Conservation (phyloP, 1,139 yeast genomes). For the Debaryomyces psychrophilus region DNA sequence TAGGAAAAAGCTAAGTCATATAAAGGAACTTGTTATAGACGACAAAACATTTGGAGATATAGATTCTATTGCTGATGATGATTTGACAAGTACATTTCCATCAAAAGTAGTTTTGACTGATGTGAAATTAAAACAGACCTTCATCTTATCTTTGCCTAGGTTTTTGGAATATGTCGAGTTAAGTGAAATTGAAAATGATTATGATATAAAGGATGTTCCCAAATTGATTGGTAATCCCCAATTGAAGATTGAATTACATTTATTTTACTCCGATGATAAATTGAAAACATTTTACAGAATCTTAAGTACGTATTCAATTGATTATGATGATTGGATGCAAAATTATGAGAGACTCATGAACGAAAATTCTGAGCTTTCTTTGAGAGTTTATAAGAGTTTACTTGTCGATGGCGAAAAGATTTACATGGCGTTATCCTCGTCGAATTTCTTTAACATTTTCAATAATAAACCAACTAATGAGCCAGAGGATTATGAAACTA, state of each 20-base stretch:
- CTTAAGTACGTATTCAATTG: slow-evolving; percentile 42
- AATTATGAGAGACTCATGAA: slow-evolving; percentile 46
- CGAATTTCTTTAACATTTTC: slow-evolving; percentile 16
- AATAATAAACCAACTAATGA: slow-evolving; percentile 10
- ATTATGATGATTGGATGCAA: slow-evolving; percentile 55
- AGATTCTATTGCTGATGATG: slow-evolving; percentile 56
- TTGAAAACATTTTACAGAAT: slow-evolving; percentile 39
- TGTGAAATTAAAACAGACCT: slow-evolving; percentile 25
- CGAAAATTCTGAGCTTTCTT: slow-evolving; percentile 47
- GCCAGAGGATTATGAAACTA: slow-evolving; percentile 18
- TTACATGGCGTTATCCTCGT: slow-evolving; percentile 35
- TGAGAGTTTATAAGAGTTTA: slow-evolving; percentile 49
- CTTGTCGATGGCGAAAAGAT: slow-evolving; percentile 61
- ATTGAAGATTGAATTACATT: slow-evolving; percentile 45
- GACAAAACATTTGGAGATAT: slow-evolving; percentile 30
- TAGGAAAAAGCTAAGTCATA: slow-evolving; percentile 27
- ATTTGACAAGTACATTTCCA: slow-evolving; percentile 52
- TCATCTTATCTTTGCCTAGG: slow-evolving; percentile 48
- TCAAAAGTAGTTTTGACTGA: slow-evolving; percentile 51
- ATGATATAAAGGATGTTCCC: slow-evolving; percentile 6
- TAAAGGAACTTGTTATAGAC: slow-evolving; percentile 39
- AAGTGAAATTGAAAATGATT: slow-evolving; percentile 4
- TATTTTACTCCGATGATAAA: slow-evolving; percentile 55
- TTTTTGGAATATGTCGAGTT: slow-evolving; percentile 35
- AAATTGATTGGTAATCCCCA: slow-evolving; percentile 21